Percentiles rank a stretch among this genome's conserved stretches.
Conservation (phyloP, 768 basidiomycete species). For the Suillus lakei region DNA sequence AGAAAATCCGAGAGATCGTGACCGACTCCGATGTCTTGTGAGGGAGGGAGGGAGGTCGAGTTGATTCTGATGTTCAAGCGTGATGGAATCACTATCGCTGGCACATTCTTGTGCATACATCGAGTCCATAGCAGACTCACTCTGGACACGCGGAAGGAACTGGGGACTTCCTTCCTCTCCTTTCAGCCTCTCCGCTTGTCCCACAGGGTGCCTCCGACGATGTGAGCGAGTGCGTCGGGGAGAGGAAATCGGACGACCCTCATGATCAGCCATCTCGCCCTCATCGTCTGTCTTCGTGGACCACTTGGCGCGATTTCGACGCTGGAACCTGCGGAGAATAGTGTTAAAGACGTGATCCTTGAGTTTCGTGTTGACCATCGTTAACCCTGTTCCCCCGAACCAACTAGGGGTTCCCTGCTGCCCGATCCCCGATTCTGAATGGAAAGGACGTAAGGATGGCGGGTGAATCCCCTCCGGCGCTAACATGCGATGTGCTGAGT, state of each 20-base stretch:
- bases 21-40: constrained; percentile 47
- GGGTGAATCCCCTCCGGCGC: constrained; percentile 32
- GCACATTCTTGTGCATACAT: constrained; percentile 40
- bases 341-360: constrained; percentile 96
- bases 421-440: constrained; percentile 43
- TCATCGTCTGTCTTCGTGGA: constrained; percentile 59
- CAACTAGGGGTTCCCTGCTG: constrained; percentile 48
- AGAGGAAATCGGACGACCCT: constrained; percentile 32
- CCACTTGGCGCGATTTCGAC: constrained; percentile 43
- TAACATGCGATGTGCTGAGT: constrained; percentile 20
- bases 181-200: constrained; percentile 42
- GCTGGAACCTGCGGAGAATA: constrained; percentile 75
- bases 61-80: constrained; percentile 27
- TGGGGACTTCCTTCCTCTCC: constrained; percentile 42
- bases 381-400: constrained; percentile 92
- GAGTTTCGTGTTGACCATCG: constrained; percentile 90
- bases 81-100: constrained; percentile 49
- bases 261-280: constrained; percentile 51
- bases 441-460: constrained; percentile 45
- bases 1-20: constrained; percentile 40
- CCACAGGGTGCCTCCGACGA: constrained; percentile 17
- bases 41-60: constrained; percentile 31
- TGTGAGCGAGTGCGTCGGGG: constrained; percentile 19
- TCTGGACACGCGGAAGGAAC: constrained; percentile 65
- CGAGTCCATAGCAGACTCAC: constrained; percentile 53